Evolutionary conservation across 2,329 filamentous ascomycete genomes (phyloP), one percentile per base, ranked within the genome.

Genomic region (Colletotrichum musae): DNA sequence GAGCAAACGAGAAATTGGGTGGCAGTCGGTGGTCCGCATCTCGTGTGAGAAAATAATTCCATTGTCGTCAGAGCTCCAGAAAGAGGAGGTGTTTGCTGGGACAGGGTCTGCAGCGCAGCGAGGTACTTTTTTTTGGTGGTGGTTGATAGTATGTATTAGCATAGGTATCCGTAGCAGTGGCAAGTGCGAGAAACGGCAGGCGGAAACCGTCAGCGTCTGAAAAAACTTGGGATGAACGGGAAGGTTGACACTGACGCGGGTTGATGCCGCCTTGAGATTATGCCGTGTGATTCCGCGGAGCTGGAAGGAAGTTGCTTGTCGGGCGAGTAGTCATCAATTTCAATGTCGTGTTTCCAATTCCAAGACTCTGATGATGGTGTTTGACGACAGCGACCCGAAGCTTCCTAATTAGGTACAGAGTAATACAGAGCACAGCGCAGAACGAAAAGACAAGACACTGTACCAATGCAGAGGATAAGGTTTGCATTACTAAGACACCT

Each of bases 401-500:
- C 32, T 36, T 36, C 32, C 32, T 36, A 36, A 36, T 36, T 36
- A 36, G 32, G 32, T 36, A 10, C 32, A 36, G 32, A 36, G 32
- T 36, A 10, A 7, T 36, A 36, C 32, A 12, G 41, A 43, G 16
- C 41, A n/a, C 41, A 43, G 13, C 16, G 15, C 41, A 43, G 13
- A 36, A 6, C 2, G 10, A 24, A 16, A 16, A 32, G 28, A 13
- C 51, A 57, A 57, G 52, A 54, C 48, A 66, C 36, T 60, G 67
- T 66, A 48, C 67, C 67, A 61, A 69, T 66, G 67, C 62, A 66
- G 45, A 57, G 67, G 67, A 69, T 67, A 69, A 69, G 67, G 67
- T 69, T 69, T 69, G 67, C 67, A 69, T 69, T 69, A 66, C 62
- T 60, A 69, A 69, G 67, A 66, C 56, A 60, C n/a, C 47, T 43